Evolutionary conservation across 140 eudicot genomes (phyloP), one percentile per base, ranked within the genome.

Genomic region (Erigeron philadelphicus): DNA sequence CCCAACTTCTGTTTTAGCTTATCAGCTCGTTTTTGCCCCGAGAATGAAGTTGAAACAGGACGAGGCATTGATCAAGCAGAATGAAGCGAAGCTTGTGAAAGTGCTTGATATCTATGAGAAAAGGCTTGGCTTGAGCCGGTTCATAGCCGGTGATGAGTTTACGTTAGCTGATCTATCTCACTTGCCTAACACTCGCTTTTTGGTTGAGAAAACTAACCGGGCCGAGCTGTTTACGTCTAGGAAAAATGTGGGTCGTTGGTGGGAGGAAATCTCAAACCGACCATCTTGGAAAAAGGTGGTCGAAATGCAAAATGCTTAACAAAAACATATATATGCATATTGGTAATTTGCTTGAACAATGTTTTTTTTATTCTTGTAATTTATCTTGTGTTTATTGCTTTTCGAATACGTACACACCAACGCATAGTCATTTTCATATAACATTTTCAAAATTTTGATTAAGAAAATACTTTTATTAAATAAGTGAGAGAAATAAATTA

Each of bases 221-320:
- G 82, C 70, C 8, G 92, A 87, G 72, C 76, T 87, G 42, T 75
- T 87, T 54, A 84, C 73, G 43, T 79, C 86, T 13, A 81, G 97
- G 76, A 77, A 84, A 77, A 90, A 90, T 66, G 92, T 90, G 65
- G 83, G 78, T 35, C 74, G 95, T 70, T 90, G 97, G 97, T 87
- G 95, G 97, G 75, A 23, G 13, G 89, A 90, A 76, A 87, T 90
- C 67, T 90, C 92, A 10, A 77, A 76, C 68, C 72, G 95, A 4
- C 82, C 85, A 23, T 76, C 90, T 45, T 90, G 97, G 95, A 90
- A 90, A 83, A 83, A 81, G 79, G 92, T 85, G 48, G 86, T 90
- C 43, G 92, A 83, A 52, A 82, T 87, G 97, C 88, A 84, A 76
- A 84, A 74, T 46, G 61, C 84, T 8, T 75, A 78, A n/a, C n/a